Conservation (phyloP, 1,284 basidiomycete genomes). For the Ceratobasidium sp. region DNA sequence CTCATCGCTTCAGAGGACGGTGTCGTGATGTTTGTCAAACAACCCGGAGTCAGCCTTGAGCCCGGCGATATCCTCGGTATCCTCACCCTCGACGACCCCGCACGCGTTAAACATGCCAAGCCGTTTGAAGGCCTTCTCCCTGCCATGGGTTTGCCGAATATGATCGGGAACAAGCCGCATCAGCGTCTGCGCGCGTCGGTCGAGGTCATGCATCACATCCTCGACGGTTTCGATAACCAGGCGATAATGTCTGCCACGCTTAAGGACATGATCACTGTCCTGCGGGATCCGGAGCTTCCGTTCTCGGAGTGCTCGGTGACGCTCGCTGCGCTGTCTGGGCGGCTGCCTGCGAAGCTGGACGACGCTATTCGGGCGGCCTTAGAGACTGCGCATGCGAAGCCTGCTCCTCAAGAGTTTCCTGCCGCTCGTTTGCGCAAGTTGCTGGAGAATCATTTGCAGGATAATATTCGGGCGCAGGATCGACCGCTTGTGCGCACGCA, state of each 20-base stretch:
- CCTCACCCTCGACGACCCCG: constrained; percentile 95
- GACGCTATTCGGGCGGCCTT: constrained; percentile 86
- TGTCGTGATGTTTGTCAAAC: constrained; percentile 96
- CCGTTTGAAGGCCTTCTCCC: constrained; percentile 97
- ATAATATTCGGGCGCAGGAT: constrained; percentile 84
- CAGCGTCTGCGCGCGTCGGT: constrained; percentile 87
- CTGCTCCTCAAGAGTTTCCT: constrained; percentile 84
- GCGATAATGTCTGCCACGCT: constrained; percentile 85
- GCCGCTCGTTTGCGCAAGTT: constrained; percentile 84
- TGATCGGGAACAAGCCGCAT: constrained; percentile 92
- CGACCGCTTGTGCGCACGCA: constrained; percentile 81
- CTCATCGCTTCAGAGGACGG: constrained; percentile 97
- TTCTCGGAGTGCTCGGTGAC: constrained; percentile 89
- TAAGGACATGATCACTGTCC: constrained; percentile 83
- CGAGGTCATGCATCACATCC: constrained; percentile 89
- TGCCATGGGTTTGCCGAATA: constrained; percentile 84
- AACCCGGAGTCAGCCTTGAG: constrained; percentile 95
- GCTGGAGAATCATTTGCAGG: constrained; percentile 87
- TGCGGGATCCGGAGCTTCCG: constrained; percentile 89
- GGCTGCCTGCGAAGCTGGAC: constrained; percentile 94
- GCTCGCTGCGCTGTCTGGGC: constrained; percentile 90
- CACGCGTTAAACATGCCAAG: constrained; percentile 97
- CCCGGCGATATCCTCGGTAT: constrained; percentile 99
- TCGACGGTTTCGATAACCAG: constrained; percentile 96
- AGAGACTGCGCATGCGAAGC: constrained; percentile 80